Evolutionary conservation across 371 early-diverging fungal species (phyloP).

Genomic region (Rhizopus stolonifer): DNA sequence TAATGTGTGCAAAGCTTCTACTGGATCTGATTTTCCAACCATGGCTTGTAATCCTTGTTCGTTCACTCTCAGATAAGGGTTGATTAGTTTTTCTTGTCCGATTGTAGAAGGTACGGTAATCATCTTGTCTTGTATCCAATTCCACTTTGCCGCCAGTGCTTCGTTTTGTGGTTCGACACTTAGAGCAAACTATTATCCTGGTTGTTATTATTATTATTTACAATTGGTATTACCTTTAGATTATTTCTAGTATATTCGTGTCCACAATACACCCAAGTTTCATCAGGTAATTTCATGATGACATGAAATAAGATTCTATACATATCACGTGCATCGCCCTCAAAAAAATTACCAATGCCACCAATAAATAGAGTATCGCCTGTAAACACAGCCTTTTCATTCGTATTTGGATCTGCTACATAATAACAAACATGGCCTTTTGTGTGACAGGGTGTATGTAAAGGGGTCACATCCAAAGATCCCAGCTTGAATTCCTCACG

Average conservation of each 20-base stretch:
- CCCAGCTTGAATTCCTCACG: conserved; percentile 78
- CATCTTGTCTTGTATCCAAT: conserved; percentile 50
- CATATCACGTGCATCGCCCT: conserved; percentile 89
- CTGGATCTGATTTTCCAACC: conserved; percentile 65
- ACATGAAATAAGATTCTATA: conserved; percentile 69
- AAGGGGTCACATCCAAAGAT: conserved; percentile 60
- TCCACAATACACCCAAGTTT: conserved; percentile 91
- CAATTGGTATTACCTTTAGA: conserved; percentile 37
- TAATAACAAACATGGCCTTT: conserved; percentile 86
- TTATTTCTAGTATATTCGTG: conserved; percentile 39
- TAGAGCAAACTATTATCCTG: conserved; percentile 53
- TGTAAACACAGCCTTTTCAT: conserved; percentile 49
- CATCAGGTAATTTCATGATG: conserved; percentile 75
- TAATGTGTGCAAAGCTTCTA: conserved; percentile 75
- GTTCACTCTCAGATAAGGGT: conserved; percentile 86
- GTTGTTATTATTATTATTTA: no score
- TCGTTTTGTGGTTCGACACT: conserved; percentile 52
- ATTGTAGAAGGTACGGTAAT: conserved; percentile 87
- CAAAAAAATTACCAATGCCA: conserved; percentile 93
- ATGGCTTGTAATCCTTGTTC: conserved; percentile 68
- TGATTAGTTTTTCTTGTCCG: conserved; percentile 79
- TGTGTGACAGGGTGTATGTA: conserved; percentile 89
- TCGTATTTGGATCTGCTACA: conserved; percentile 58
- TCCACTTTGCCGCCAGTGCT: conserved; percentile 53
- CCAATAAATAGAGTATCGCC: conserved; percentile 50